Evolutionary conservation across 148 eudicot species (phyloP), one percentile per base, ranked within the genome.

Genomic region (Fagopyrum tataricum): DNA sequence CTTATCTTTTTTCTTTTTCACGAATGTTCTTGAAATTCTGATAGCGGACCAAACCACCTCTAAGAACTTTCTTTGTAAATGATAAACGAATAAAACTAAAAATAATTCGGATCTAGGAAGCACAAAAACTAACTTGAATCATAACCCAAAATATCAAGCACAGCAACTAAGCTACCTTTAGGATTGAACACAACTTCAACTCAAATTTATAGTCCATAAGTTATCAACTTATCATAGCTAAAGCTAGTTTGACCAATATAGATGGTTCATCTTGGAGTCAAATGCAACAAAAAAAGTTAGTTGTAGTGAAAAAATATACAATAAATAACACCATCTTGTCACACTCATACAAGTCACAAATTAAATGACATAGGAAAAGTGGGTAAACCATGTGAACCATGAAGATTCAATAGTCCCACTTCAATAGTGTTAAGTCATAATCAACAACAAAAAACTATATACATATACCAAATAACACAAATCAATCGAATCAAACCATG

Each of bases 371-470:
- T 3, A 15, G 18, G 4, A 49, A 7, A 49, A 49, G 17, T 5
- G 13, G 18, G 1, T 13, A 49, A n/a, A 13, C 53, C n/a, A 46
- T 46, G 49, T 46, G 53, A 14, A 49, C n/a, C 18, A 49, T 49
- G 18, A 49, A 49, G 5, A 46, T 15, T 15, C 18, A 49, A 11
- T 15, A 49, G 17, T 47, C 37, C 37, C 37, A 31, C 37, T 31
- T 31, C 37, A 31, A 48, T 48, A 13, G 15, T 48, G 2, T 48
- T 17, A 13, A 31, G 37, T 31, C 37, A 31, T 31, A 31, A 31
- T 31, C 37, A 31, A 59, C 39, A 59, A 59, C 66, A 24, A 59
- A 31, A 58, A 59, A 59, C 66, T 59, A 6, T 59, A 59, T 39
- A 59, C 15, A 59, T 24, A 18, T 53, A 53, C 20, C 31, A 55